Percentiles rank a stretch among this genome's conserved stretches.
Conservation (phyloP, 2,329 filamentous ascomycete genomes). For the Geosmithia flava region DNA sequence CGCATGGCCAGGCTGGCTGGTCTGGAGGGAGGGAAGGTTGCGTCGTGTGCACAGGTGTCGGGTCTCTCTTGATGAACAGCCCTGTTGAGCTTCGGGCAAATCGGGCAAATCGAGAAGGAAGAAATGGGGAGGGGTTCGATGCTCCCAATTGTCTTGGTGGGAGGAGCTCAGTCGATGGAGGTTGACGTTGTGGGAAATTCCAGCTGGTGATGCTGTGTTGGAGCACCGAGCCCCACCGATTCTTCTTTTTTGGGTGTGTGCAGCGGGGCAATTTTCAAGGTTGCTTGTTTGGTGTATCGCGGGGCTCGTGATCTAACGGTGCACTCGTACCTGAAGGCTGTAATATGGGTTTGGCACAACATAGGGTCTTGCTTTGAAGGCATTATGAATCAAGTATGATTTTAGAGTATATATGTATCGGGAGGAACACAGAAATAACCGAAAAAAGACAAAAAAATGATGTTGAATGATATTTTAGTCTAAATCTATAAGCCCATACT, state of each 20-base stretch:
- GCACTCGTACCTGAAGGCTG: no score
- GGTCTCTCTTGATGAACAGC: not conserved
- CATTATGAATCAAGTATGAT: no score
- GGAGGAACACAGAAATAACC: no score
- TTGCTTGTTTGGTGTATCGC: not conserved
- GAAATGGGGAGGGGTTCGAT: not conserved
- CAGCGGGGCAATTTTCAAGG: slow-evolving; percentile 1
- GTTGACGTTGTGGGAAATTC: not conserved
- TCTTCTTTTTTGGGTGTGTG: not conserved
- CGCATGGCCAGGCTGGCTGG: not conserved
- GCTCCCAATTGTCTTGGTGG: not conserved
- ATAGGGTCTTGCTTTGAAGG: no score
- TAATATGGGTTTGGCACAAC: no score
- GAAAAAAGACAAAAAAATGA: no score
- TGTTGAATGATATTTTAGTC: no score
- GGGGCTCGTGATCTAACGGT: not conserved
- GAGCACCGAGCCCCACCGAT: not conserved
- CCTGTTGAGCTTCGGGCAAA: not conserved
- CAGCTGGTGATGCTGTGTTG: not conserved
- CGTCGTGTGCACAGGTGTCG: not conserved
- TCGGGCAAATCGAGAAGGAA: not conserved
- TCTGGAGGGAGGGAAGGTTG: no score
- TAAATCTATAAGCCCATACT: no score
- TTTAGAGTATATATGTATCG: no score
- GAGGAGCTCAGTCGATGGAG: not conserved